Percentiles rank a stretch among this genome's conserved stretches.
These are phyloP conservation scores for Mortierella sp. DNA, from an alignment of 371 early-diverging fungal genomes.

Conservation along the genomic window DNA sequence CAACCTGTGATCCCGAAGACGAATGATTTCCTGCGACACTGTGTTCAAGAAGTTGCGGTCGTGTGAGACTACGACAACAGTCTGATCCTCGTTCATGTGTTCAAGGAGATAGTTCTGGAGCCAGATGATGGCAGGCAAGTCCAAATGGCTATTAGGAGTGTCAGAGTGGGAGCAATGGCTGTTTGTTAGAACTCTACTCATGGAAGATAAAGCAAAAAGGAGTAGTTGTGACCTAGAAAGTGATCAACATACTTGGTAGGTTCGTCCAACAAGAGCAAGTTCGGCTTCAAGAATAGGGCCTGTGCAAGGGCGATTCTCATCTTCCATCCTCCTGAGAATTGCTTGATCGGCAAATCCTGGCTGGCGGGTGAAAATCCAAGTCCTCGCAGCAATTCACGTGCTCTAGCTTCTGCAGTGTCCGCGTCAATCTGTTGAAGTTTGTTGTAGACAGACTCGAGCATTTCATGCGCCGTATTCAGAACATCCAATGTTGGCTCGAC, in stretches of 20 bases:
- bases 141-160: slow-evolving; percentile 70
- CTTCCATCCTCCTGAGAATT: slow-evolving; percentile 91
- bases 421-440: slow-evolving; percentile 59
- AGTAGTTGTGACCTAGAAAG: neutral
- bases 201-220: neutral
- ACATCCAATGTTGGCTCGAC: slow-evolving; percentile 60
- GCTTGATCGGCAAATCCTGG: slow-evolving; percentile 55
- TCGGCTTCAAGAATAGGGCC: slow-evolving; percentile 80
- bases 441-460: slow-evolving; percentile 66
- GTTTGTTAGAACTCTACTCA: neutral
- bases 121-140: slow-evolving; percentile 85
- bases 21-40: slow-evolving; percentile 78
- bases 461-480: slow-evolving; percentile 64
- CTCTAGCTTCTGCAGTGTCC: slow-evolving; percentile 67
- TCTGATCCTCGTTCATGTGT: slow-evolving; percentile 60
- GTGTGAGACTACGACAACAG: slow-evolving; percentile 83
- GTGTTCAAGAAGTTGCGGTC: slow-evolving; percentile 81
- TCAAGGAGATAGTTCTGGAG: slow-evolving; percentile 74
- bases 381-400: slow-evolving; percentile 67
- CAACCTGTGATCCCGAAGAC: slow-evolving; percentile 70
- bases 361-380: slow-evolving; percentile 68
- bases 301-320: slow-evolving; percentile 88
- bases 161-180: neutral
- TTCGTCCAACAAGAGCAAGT: slow-evolving; percentile 91
- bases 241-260: slow-evolving; percentile 61